Evolutionary conservation across 176 grass and related monocot genomes (phyloP).

Genomic region (Poa annua): DNA sequence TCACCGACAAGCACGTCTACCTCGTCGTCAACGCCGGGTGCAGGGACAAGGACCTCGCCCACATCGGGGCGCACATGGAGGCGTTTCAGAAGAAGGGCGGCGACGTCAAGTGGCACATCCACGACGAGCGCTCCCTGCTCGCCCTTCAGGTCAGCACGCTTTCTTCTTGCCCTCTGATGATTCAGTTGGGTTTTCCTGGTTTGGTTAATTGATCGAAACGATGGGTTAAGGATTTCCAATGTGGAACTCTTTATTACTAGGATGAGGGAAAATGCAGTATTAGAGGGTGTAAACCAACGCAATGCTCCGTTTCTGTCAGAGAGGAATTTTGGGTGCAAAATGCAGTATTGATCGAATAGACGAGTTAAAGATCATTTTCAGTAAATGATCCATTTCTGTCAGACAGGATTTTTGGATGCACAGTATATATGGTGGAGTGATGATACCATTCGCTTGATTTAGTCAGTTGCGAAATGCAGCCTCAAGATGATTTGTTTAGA

Average conservation of each 20-base stretch:
- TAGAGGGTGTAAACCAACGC: too few species aligned
- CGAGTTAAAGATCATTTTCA: too few species aligned
- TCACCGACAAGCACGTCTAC: constrained; percentile 82
- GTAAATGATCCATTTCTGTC: not conserved
- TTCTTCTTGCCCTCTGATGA: too few species aligned
- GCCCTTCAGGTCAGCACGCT: constrained; percentile 66
- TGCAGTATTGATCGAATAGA: too few species aligned
- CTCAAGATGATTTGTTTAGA: not conserved
- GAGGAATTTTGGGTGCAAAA: too few species aligned
- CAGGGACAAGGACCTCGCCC: constrained; percentile 90
- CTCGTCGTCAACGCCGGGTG: constrained; percentile 96
- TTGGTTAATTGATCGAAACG: not conserved
- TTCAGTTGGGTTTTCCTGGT: not conserved
- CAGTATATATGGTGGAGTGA: not conserved
- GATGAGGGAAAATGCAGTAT: too few species aligned
- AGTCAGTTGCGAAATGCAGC: not conserved
- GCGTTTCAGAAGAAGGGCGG: constrained; percentile 80
- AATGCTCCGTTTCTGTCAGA: too few species aligned
- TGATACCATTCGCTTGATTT: not conserved
- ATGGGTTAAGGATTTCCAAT: too few species aligned
- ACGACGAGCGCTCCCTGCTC: constrained; percentile 90
- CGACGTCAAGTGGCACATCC: constrained; percentile 84
- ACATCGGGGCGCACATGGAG: constrained; percentile 89
- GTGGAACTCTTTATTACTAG: too few species aligned
- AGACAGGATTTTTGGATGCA: not conserved